Conservation (phyloP, 2,329 filamentous ascomycete genomes). For the Bertia moriformis region DNA sequence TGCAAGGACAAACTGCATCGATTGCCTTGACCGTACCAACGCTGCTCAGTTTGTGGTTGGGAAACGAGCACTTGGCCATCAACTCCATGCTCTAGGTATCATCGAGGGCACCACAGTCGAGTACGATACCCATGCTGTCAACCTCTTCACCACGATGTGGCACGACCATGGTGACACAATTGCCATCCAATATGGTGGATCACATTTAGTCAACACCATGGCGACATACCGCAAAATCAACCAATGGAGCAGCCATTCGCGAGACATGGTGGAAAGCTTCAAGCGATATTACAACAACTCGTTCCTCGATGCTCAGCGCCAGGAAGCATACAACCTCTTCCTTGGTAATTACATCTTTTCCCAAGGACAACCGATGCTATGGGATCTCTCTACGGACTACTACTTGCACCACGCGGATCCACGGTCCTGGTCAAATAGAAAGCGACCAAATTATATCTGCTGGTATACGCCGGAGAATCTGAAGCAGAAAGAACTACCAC, state of each 20-base stretch:
- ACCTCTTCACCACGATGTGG: constrained; percentile 96
- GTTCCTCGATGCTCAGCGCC: constrained; percentile 90
- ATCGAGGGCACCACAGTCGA: constrained; percentile 66
- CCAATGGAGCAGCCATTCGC: constrained; percentile 92
- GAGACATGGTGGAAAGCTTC: constrained; percentile 98
- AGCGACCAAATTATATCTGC: constrained; percentile 60
- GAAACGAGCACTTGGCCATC: constrained; percentile 80
- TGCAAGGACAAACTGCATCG: constrained; percentile 91
- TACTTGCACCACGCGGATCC: constrained; percentile 87
- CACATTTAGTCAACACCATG: constrained; percentile 97
- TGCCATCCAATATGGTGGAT: constrained; percentile 92
- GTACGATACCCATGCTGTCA: constrained; percentile 90
- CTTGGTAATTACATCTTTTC: constrained; percentile 86
- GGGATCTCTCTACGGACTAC: constrained; percentile 90
- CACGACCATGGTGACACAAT: constrained; percentile 97
- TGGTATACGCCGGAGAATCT: constrained; percentile 75
- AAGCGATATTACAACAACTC: constrained; percentile 99
- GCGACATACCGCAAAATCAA: constrained; percentile 98
- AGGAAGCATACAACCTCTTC: constrained; percentile 96
- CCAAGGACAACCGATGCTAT: constrained; percentile 83
- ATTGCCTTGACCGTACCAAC: constrained; percentile 92
- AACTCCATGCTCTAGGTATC: constrained; percentile 81
- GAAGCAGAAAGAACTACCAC: constrained; percentile 43
- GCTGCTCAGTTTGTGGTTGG: constrained; percentile 96
- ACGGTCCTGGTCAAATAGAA: constrained; percentile 50